Percentiles rank a stretch among this genome's conserved stretches.
Evolutionary conservation across 2,329 filamentous ascomycete genomes (phyloP).

Genomic region (Diaporthe longicolla): DNA sequence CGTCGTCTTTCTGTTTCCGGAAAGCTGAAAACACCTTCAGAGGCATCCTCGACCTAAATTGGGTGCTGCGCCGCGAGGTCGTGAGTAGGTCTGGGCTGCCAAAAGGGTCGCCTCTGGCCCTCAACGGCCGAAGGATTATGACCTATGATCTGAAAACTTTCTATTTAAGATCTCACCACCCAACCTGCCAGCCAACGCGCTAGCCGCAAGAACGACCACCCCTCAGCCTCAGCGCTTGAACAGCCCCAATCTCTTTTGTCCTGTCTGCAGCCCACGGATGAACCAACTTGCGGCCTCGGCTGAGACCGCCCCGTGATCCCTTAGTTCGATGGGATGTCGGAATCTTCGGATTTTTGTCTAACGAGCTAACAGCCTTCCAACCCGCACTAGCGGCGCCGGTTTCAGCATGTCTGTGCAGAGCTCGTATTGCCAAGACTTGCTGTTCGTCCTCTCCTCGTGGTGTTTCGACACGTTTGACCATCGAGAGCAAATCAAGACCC

Average conservation of each 20-base stretch:
- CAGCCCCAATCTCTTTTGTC: background rate
- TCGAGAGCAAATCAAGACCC: slow-evolving; percentile 26
- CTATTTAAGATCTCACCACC: slow-evolving; percentile 28
- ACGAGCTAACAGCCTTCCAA: slow-evolving; percentile 28
- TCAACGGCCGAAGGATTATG: background rate
- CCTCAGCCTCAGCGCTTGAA: slow-evolving; percentile 24
- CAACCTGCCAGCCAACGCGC: background rate
- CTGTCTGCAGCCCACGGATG: slow-evolving; percentile 25
- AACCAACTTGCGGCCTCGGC: slow-evolving; percentile 28
- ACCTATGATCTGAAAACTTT: slow-evolving; percentile 1
- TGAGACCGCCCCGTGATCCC: slow-evolving; percentile 28
- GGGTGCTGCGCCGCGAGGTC: slow-evolving; percentile 11
- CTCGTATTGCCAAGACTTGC: slow-evolving; percentile 34
- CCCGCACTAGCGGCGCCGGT: slow-evolving; percentile 9
- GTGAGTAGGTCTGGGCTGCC: background rate
- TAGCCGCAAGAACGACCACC: slow-evolving; percentile 13
- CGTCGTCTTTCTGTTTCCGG: slow-evolving; percentile 9
- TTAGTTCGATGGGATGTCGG: background rate
- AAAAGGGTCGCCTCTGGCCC: background rate
- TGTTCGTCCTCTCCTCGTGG: slow-evolving; percentile 20
- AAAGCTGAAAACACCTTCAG: slow-evolving; percentile 3
- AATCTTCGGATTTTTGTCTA: slow-evolving; percentile 10
- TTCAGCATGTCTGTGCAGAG: slow-evolving; percentile 35
- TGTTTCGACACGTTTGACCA: slow-evolving; percentile 26
- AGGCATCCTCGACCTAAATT: background rate